Conservation (phyloP, 225 moss, liverwort and hornwort genomes). For the Straminergon stramineum region DNA sequence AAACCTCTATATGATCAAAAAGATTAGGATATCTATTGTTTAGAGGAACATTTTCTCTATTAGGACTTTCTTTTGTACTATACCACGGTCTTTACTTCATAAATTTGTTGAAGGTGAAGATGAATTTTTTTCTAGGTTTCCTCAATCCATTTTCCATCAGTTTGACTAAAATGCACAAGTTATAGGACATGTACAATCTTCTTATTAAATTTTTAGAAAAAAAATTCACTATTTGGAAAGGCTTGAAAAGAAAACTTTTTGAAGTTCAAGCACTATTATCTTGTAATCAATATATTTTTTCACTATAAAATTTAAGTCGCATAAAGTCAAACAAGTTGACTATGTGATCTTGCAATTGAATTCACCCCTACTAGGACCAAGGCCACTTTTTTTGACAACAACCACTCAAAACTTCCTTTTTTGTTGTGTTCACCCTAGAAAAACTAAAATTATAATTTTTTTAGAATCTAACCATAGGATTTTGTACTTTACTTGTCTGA, state of each 20-base stretch:
- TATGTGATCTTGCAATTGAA: background rate
- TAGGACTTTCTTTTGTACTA: background rate
- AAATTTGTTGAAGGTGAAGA: background rate
- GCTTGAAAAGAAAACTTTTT: rapidly evolving
- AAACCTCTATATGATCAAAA: background rate
- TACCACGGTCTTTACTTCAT: background rate
- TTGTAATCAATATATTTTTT: too few species aligned
- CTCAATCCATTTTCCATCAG: background rate
- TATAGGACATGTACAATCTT: rapidly evolving
- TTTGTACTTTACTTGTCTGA: too few species aligned
- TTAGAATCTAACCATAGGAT: too few species aligned
- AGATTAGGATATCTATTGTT: background rate
- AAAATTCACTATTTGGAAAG: background rate
- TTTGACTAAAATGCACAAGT: background rate
- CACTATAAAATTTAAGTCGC: too few species aligned
- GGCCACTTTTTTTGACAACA: too few species aligned
- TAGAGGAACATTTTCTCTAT: background rate
- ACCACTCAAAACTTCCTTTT: too few species aligned
- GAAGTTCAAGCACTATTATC: background rate
- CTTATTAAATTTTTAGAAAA: background rate
- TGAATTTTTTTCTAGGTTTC: background rate
- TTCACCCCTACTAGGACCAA: too few species aligned
- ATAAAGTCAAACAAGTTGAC: background rate
- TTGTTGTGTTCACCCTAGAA: too few species aligned
- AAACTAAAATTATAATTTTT: too few species aligned